Conservation (phyloP, 345 rosid species). For the Durio zibethinus region DNA sequence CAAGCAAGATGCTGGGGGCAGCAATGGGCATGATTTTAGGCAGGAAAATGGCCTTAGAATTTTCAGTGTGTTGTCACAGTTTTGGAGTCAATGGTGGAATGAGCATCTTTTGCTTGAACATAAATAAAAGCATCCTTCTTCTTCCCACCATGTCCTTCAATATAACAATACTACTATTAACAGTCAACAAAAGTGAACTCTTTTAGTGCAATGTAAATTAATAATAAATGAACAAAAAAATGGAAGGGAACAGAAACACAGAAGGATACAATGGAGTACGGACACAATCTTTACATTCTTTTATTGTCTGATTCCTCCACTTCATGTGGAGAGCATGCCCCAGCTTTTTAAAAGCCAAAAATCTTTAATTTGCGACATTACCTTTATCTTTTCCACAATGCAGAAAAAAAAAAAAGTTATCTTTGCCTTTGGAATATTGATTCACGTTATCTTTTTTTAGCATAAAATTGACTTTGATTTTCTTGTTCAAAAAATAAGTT, state of each 20-base stretch:
- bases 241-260: background rate
- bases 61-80: no score
- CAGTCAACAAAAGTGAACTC: background rate
- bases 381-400: background rate
- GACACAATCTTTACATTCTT: conserved; percentile 20
- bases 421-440: background rate
- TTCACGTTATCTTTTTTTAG: background rate
- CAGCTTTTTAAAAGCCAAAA: background rate
- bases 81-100: no score
- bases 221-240: background rate
- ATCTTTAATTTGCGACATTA: background rate
- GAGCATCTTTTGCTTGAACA: background rate
- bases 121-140: background rate
- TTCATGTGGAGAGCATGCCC: conserved; percentile 22
- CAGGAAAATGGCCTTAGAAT: no score
- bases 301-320: conserved; percentile 29
- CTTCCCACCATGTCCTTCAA: background rate
- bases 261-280: conserved; percentile 15
- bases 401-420: background rate
- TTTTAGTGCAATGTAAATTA: background rate
- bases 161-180: background rate
- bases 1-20: background rate
- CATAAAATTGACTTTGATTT: background rate
- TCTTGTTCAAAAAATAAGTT: no score
- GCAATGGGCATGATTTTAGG: background rate